Conservation (phyloP, 164 flowering plant species). For the Tetrastigma voinierianum region DNA sequence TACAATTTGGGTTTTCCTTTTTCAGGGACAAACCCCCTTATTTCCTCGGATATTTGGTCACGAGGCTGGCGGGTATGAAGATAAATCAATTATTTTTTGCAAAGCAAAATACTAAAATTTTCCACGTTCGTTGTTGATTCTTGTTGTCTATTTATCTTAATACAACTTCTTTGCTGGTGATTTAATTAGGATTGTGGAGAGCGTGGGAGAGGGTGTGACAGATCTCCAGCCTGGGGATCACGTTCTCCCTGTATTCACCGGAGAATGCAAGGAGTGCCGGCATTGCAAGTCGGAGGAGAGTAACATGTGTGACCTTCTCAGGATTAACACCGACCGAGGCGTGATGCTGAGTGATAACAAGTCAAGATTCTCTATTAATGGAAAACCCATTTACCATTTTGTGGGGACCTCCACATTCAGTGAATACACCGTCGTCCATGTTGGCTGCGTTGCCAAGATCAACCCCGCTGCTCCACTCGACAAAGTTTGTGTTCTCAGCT, state of each 20-base stretch:
- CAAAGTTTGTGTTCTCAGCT: constrained; percentile 64
- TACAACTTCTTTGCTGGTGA: neutral
- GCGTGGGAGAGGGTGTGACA: constrained; percentile 60
- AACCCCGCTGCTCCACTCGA: constrained; percentile 64
- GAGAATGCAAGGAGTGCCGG: constrained; percentile 53
- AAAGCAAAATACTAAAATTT: too few species aligned
- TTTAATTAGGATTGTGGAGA: constrained; percentile 39
- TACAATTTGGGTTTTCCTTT: neutral
- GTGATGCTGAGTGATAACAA: constrained; percentile 62
- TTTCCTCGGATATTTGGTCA: constrained; percentile 61
- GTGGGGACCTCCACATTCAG: constrained; percentile 66
- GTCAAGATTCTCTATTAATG: constrained; percentile 56
- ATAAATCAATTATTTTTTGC: too few species aligned
- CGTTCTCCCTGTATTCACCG: constrained; percentile 61
- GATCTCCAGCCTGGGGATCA: constrained; percentile 53
- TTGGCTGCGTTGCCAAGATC: constrained; percentile 57
- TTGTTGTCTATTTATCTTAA: neutral
- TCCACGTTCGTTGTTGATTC: neutral
- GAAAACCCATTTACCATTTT: constrained; percentile 62
- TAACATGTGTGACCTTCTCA: constrained; percentile 65
- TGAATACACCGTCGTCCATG: too few species aligned
- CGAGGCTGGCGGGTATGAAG: constrained; percentile 56
- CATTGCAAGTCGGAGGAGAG: too few species aligned
- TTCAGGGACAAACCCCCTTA: constrained; percentile 50
- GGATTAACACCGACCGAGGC: constrained; percentile 64